Evolutionary conservation across 164 flowering plant genomes (phyloP).

Genomic region (Amborella trichopoda): DNA sequence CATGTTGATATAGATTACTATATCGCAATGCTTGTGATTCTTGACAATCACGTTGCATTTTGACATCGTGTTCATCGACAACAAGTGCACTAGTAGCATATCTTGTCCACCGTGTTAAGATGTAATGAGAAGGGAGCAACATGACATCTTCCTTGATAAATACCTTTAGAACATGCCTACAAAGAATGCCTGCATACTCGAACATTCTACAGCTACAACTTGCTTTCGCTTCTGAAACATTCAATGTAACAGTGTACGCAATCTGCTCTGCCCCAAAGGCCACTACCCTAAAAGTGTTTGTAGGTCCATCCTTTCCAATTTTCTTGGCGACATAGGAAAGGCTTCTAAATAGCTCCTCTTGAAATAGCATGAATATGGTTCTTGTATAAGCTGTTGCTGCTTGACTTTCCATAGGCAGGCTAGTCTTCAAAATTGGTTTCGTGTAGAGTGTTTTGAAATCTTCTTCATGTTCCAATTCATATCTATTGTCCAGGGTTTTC

Average conservation of each 20-base stretch:
- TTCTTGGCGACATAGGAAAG: constrained; percentile 69
- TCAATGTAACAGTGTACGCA: constrained; percentile 46
- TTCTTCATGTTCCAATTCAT: constrained; percentile 47
- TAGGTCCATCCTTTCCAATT: constrained; percentile 47
- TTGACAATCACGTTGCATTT: constrained; percentile 23
- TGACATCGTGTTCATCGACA: constrained; percentile 32
- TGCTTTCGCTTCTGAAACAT: constrained; percentile 52
- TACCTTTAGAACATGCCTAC: constrained; percentile 82
- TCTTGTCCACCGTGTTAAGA: constrained; percentile 62
- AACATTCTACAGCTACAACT: constrained; percentile 82
- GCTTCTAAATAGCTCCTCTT: constrained; percentile 76
- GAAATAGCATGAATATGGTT: constrained; percentile 62
- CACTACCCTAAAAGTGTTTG: constrained; percentile 61
- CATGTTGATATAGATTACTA: constrained; percentile 51
- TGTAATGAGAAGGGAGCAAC: constrained; percentile 56
- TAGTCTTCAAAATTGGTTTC: constrained; percentile 57
- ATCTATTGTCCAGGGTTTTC: constrained; percentile 33
- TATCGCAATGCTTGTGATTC: constrained; percentile 41
- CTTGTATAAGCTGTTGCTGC: constrained; percentile 62
- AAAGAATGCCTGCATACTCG: constrained; percentile 77
- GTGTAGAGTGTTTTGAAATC: constrained; percentile 56
- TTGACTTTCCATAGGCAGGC: constrained; percentile 89
- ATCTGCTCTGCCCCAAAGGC: constrained; percentile 69
- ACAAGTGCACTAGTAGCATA: constrained; percentile 47
- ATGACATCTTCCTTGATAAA: constrained; percentile 69